phyloP scores from a whole-genome alignment of 345 rosid species.

The Ricinus communis region DNA sequence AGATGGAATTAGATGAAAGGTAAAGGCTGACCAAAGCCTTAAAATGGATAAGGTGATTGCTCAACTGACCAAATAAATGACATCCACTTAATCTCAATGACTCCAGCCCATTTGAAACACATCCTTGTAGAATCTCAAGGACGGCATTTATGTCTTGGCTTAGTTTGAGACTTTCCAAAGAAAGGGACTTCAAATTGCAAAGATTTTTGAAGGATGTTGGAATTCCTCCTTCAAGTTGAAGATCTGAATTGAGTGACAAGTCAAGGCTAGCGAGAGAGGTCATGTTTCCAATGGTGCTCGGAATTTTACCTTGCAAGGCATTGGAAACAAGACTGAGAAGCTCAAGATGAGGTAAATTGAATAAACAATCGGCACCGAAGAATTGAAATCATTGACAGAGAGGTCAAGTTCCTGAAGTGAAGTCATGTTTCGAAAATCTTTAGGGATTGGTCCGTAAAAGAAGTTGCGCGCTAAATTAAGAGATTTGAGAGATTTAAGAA shows the following conservation, averaged over 20 bases:
- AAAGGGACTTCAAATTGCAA: slow-evolving; percentile 15
- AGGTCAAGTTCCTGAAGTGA: background rate
- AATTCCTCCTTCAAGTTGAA: slow-evolving; percentile 14
- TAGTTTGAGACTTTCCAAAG: background rate
- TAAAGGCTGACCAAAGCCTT: background rate
- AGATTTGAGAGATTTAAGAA: slow-evolving; percentile 8
- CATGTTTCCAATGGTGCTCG: slow-evolving; percentile 20
- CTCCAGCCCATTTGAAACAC: background rate
- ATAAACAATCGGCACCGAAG: background rate
- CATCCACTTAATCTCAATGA: background rate
- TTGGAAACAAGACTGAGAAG: background rate
- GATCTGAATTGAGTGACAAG: background rate
- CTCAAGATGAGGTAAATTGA: background rate
- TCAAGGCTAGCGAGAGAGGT: slow-evolving; percentile 22
- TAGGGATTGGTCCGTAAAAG: background rate
- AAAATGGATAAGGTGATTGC: slow-evolving; percentile 13
- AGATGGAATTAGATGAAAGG: slow-evolving; percentile 18
- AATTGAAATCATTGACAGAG: background rate
- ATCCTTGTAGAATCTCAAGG: background rate
- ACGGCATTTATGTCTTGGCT: slow-evolving; percentile 5
- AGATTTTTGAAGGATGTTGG: slow-evolving; percentile 18
- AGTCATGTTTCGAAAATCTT: background rate
- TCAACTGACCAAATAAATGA: slow-evolving; percentile 16
- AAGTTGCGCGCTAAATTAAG: background rate
- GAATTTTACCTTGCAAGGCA: slow-evolving; percentile 21